Evolutionary conservation across 2,329 filamentous ascomycete species (phyloP), one percentile per base, ranked within the genome.

Genomic region (Pyrenophora seminiperda): DNA sequence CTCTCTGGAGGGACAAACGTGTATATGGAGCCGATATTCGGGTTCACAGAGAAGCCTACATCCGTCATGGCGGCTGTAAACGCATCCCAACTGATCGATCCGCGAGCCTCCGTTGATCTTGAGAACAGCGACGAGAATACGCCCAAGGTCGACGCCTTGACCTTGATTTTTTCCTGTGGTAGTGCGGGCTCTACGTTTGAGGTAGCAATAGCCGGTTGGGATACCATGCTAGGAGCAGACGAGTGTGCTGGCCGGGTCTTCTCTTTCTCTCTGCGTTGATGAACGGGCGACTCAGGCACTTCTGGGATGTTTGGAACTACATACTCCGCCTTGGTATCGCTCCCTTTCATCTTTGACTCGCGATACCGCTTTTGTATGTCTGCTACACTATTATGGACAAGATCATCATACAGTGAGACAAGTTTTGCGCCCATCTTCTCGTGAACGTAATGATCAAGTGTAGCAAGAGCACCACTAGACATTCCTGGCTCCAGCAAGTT

Each of bases 401-500:
- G 11, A 31, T 48, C 38, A 13, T 48, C 30, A 11, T 48, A 48
- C 2, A 48, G 45, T 5, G 43, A 48, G 3, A 38, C 45, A 5
- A 48, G 45, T 4, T 48, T 48, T 2, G 38, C 43, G 3, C 45
- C 45, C 1, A 69, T 54, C 19, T 74, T 75, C 0, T 74, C 63
- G 1, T 65, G 29, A 3, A 81, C 47, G 37, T 76, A 76, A 7
- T 57, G 17, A 29, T 79, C 69, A 0, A 81, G 63, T 15, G 31
- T 9, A 19, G 19, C 59, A 4, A 80, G 57, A 2, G 77, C 75
- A 0, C 51, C 53, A 2, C 65, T 53, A 0, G 74, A 65, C 66
- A 76, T 69, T 0, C 70, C 73, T 0, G 75, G 74, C 43, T 79
- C 72, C 0, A 73, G 50, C 0, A 81, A 68, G 6, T 77, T 76